phyloP scores from a whole-genome alignment of 78 protist genomes.

The Dictyostelium citrinum region DNA sequence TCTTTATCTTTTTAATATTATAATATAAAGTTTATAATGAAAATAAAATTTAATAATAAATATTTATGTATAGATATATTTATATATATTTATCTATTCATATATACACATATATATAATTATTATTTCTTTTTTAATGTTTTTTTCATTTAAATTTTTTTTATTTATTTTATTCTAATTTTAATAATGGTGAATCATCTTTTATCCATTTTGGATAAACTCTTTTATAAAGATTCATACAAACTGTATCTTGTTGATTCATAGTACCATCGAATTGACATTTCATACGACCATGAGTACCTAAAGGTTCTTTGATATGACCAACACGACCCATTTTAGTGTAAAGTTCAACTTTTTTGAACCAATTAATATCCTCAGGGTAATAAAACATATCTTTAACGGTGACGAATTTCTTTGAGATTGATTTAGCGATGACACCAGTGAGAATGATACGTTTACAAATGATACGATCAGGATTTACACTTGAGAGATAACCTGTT shows the following conservation, averaged over 20 bases:
- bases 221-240: slow-evolving; percentile 98
- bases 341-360: slow-evolving; percentile 96
- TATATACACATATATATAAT: background rate
- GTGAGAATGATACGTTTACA: slow-evolving; percentile 94
- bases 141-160: background rate
- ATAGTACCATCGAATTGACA: slow-evolving; percentile 91
- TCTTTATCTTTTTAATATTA: too few species aligned
- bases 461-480: slow-evolving; percentile 94
- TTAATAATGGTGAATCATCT: slow-evolving; percentile 10
- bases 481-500: slow-evolving; percentile 81
- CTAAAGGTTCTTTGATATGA: slow-evolving; percentile 93
- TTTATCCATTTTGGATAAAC: slow-evolving; percentile 94
- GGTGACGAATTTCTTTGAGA: slow-evolving; percentile 85
- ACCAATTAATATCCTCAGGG: slow-evolving; percentile 97
- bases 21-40: too few species aligned
- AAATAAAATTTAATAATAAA: too few species aligned
- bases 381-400: slow-evolving; percentile 97
- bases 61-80: too few species aligned
- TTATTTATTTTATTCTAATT: background rate
- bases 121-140: background rate
- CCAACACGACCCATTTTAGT: slow-evolving; percentile 97
- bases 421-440: slow-evolving; percentile 90
- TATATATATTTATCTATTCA: background rate
- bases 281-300: slow-evolving; percentile 86
- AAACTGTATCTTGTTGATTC: slow-evolving; percentile 92